Evolutionary conservation across 305 asterid species (phyloP).

Genomic region (Solanum hybrid): DNA sequence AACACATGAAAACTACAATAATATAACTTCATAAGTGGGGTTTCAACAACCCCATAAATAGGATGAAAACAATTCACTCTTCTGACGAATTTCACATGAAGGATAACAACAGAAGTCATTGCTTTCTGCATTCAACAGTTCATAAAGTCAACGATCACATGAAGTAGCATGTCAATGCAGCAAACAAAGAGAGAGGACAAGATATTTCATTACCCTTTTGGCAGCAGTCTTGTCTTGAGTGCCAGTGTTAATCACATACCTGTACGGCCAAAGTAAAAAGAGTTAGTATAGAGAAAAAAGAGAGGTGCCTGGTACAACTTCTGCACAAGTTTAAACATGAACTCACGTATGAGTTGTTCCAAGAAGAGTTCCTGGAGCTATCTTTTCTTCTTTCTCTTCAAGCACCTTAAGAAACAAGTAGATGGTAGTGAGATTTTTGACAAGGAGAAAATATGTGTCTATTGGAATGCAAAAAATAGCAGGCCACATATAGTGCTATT

Average conservation of each 20-base stretch:
- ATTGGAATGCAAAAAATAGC: not conserved
- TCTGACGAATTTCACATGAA: not conserved
- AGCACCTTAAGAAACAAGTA: conserved; percentile 49
- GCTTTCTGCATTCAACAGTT: not conserved
- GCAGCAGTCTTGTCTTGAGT: conserved; percentile 85
- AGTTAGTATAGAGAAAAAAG: not conserved
- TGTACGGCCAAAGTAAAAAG: conserved; percentile 17
- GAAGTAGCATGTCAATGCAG: not conserved
- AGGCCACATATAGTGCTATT: not conserved
- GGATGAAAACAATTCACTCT: not conserved
- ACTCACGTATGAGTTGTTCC: conserved; percentile 81
- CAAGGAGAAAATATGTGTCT: not conserved
- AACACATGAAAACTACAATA: not conserved
- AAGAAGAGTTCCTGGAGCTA: conserved; percentile 75
- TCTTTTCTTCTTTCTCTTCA: conserved; percentile 84
- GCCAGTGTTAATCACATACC: conserved; percentile 78
- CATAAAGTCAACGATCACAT: not conserved
- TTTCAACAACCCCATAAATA: not conserved
- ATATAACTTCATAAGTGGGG: not conserved
- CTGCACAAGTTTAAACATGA: not conserved
- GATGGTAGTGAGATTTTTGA: not conserved
- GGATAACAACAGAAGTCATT: not conserved
- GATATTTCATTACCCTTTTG: conserved; percentile 55
- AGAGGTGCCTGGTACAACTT: not conserved
- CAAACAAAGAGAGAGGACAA: not conserved